These are phyloP conservation scores for Candida alai DNA, from an alignment of 805 yeast species.

Conservation along the genomic window DNA sequence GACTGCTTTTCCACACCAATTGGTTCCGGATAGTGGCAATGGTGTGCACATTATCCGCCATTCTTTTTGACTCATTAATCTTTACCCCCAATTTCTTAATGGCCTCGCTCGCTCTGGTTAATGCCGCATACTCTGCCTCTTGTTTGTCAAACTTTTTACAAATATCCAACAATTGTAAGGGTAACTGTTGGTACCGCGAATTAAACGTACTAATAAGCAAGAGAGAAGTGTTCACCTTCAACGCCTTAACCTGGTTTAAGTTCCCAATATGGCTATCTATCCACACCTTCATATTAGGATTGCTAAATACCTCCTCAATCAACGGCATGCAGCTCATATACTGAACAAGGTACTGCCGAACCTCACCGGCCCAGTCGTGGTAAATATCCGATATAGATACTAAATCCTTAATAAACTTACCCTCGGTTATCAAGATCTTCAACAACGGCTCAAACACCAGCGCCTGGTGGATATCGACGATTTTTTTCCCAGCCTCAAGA, in stretches of 20 bases:
- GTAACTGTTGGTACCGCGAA: conserved; percentile 47
- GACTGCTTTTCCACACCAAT: conserved; percentile 48
- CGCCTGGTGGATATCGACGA: conserved; percentile 53
- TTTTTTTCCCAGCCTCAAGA: conserved; percentile 48
- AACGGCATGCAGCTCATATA: conserved; percentile 62
- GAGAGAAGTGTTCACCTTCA: conserved; percentile 38
- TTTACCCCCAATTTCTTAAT: conserved; percentile 52
- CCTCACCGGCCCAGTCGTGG: conserved; percentile 59
- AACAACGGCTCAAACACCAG: conserved; percentile 56
- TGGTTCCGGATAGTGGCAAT: conserved; percentile 51
- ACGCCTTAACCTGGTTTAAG: conserved; percentile 45
- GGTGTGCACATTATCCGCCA: conserved; percentile 55
- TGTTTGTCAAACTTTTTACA: conserved; percentile 37
- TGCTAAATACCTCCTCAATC: conserved; percentile 51
- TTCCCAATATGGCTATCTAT: conserved; percentile 46
- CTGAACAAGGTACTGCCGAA: conserved; percentile 48
- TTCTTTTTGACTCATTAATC: conserved; percentile 60
- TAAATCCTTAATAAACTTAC: conserved; percentile 57
- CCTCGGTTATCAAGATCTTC: conserved; percentile 53
- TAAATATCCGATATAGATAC: conserved; percentile 55
- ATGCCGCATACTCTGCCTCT: conserved; percentile 49
- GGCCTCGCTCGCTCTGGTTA: conserved; percentile 51
- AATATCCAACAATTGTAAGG: conserved; percentile 60
- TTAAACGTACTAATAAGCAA: conserved; percentile 41
- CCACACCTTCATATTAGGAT: conserved; percentile 58